Evolutionary conservation across 169 alveolate genomes (phyloP).

Genomic region (Plasmodium relictum): DNA sequence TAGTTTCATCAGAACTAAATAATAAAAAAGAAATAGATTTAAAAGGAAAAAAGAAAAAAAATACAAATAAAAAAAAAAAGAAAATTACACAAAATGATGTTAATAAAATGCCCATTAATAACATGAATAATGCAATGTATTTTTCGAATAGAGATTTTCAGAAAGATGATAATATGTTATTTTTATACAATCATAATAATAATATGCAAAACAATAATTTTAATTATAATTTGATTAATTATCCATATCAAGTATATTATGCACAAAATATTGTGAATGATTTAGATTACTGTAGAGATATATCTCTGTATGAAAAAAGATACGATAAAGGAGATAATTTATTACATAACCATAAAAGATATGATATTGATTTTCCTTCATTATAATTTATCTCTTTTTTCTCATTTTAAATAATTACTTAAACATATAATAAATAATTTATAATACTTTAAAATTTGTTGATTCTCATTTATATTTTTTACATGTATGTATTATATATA

Average conservation of each 20-base stretch:
- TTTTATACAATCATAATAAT: background rate
- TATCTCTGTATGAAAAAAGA: constrained; percentile 53
- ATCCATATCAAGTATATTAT: background rate
- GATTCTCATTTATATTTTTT: background rate
- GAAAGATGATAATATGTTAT: background rate
- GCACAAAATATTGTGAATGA: background rate
- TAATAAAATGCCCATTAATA: background rate
- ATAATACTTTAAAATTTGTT: background rate
- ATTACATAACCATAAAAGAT: constrained; percentile 17
- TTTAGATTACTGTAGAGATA: constrained; percentile 49
- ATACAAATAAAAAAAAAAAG: background rate
- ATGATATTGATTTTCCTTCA: constrained; percentile 55
- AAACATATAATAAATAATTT: background rate
- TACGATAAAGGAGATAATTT: constrained; percentile 18
- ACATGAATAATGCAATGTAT: constrained; percentile 1
- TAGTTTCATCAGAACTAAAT: background rate
- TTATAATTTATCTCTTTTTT: too few species aligned
- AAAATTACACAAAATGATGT: background rate
- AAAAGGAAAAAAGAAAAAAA: background rate
- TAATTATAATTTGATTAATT: constrained; percentile 13
- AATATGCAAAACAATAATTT: background rate
- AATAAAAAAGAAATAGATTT: background rate
- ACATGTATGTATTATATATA: background rate
- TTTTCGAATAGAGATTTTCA: background rate
- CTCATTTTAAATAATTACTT: too few species aligned